Percentiles rank a stretch among this genome's conserved stretches.
phyloP scores from a whole-genome alignment of 2,329 filamentous ascomycete genomes.

The Orbilia ellipsospora region DNA sequence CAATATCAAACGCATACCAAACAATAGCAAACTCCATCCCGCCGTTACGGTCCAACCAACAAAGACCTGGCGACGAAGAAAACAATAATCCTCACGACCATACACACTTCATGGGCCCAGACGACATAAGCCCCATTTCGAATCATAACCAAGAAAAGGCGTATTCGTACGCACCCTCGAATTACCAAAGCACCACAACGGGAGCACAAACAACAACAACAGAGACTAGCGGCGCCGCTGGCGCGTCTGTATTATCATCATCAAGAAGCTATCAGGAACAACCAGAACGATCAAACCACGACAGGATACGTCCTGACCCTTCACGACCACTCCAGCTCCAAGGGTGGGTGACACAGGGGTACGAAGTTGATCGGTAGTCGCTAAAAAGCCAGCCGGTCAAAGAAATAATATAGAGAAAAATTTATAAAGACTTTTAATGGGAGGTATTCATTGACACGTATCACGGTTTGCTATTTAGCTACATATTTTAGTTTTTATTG shows the following conservation, averaged over 20 bases:
- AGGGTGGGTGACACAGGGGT: constrained; percentile 49
- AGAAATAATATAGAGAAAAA: too few relatives aligned
- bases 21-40: constrained; percentile 45
- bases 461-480: constrained; percentile 1
- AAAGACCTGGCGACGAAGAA: constrained; percentile 38
- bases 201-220: constrained; percentile 23
- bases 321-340: constrained; percentile 33
- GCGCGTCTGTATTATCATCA: constrained; percentile 11
- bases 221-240: not conserved
- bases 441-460: not conserved
- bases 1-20: constrained; percentile 49
- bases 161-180: constrained; percentile 24
- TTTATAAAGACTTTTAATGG: not conserved
- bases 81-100: constrained; percentile 19
- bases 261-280: constrained; percentile 12
- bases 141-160: constrained; percentile 19
- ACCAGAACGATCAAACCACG: constrained; percentile 39
- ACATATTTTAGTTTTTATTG: not conserved
- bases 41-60: constrained; percentile 7
- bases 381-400: not conserved
- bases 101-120: constrained; percentile 10
- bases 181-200: constrained; percentile 21
- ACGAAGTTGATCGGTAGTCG: constrained; percentile 31
- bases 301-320: constrained; percentile 38
- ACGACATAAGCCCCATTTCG: constrained; percentile 6